Percentiles rank a stretch among this genome's conserved stretches.
phyloP scores from a whole-genome alignment of 306 rosid genomes.

The Crotalaria pallida region DNA sequence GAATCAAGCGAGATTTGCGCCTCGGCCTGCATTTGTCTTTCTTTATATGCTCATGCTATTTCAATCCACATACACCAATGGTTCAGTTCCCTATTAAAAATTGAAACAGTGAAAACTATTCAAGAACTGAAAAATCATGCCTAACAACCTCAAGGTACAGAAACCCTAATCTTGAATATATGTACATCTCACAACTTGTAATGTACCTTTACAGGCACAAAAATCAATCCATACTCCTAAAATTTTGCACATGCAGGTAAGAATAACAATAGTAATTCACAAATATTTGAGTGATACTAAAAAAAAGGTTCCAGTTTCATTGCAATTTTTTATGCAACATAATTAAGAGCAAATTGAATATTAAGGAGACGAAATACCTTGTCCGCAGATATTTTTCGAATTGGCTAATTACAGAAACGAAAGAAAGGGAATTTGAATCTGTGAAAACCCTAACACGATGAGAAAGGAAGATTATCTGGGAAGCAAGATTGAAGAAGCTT shows the following conservation, averaged over 20 bases:
- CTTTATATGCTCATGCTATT: conserved; percentile 19
- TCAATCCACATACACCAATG: conserved; percentile 14
- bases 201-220: conserved; percentile 22
- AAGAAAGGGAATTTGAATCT: neutral
- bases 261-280: neutral
- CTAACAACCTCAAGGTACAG: conserved; percentile 14
- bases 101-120: neutral
- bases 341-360: neutral
- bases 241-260: neutral
- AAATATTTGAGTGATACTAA: neutral
- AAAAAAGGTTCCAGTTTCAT: neutral
- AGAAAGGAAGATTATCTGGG: too few species aligned
- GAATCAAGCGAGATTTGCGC: conserved; percentile 31
- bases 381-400: neutral
- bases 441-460: too few species aligned
- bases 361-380: neutral
- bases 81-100: conserved; percentile 20
- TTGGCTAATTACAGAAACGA: neutral
- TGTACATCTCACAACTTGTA: neutral
- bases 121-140: neutral
- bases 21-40: conserved; percentile 51
- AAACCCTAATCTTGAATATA: conserved; percentile 1
- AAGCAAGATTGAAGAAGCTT: too few species aligned
- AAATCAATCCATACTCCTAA: conserved; percentile 8
- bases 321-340: neutral